These are phyloP conservation scores for Venturia pyrina DNA, from an alignment of 2,329 filamentous ascomycete species.

Conservation along the genomic window DNA sequence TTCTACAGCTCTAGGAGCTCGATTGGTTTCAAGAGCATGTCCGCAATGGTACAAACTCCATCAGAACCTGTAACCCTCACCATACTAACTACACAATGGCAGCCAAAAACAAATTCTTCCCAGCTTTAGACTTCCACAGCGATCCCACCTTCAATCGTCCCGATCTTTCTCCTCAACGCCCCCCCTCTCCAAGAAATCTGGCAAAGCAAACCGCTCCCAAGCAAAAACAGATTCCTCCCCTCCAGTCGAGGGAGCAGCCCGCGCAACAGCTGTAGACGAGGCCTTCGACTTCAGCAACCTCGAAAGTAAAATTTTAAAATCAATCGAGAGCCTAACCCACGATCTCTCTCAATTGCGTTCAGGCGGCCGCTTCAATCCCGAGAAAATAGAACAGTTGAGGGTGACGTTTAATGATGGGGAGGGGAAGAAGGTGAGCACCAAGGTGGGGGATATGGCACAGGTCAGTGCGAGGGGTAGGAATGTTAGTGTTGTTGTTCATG, in stretches of 20 bases:
- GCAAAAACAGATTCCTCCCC: slow-evolving; percentile 10
- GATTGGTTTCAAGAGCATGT: background rate
- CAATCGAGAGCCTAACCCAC: slow-evolving; percentile 47
- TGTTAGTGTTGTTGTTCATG: slow-evolving; percentile 52
- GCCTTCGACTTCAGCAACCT: slow-evolving; percentile 52
- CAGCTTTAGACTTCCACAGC: background rate
- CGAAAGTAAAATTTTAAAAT: slow-evolving; percentile 44
- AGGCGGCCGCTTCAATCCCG: slow-evolving; percentile 53
- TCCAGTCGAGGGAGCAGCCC: background rate
- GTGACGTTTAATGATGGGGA: slow-evolving; percentile 43
- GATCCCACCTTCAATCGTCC: background rate
- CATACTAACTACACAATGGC: background rate
- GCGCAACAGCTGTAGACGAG: slow-evolving; percentile 36
- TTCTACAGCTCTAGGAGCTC: background rate
- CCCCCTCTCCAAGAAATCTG: slow-evolving; percentile 6
- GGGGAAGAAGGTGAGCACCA: slow-evolving; percentile 38
- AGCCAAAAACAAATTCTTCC: background rate
- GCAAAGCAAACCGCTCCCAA: slow-evolving; percentile 5
- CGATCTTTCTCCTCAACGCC: background rate
- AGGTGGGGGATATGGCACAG: slow-evolving; percentile 54
- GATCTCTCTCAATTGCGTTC: slow-evolving; percentile 52
- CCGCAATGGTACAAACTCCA: background rate
- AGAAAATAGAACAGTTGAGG: slow-evolving; percentile 49
- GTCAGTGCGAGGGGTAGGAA: slow-evolving; percentile 55
- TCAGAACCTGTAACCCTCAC: background rate